phyloP scores from a whole-genome alignment of 768 basidiomycete genomes.

The Kwoniella sp. region DNA sequence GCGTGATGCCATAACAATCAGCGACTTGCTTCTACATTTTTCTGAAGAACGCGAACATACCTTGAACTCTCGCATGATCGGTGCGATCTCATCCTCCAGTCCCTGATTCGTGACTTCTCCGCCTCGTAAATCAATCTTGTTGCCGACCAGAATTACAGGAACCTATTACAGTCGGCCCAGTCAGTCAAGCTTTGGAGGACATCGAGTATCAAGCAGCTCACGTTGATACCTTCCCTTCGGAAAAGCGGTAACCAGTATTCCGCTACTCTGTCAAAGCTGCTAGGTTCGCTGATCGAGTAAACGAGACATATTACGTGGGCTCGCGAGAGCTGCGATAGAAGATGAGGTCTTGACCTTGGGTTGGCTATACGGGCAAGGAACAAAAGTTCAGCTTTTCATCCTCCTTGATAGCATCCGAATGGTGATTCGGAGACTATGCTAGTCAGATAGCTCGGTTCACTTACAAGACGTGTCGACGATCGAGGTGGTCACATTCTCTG shows the following conservation, averaged over 20 bases:
- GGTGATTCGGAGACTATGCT: constrained; percentile 1
- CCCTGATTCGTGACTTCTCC: constrained; percentile 92
- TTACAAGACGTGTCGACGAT: constrained; percentile 95
- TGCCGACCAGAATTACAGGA: constrained; percentile 94
- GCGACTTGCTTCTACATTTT: too few species aligned
- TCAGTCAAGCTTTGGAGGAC: too few species aligned
- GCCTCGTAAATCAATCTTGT: constrained; percentile 94
- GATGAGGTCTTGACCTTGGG: constrained; percentile 78
- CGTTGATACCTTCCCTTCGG: constrained; percentile 92
- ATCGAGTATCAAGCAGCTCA: constrained; percentile 53
- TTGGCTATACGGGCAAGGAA: constrained; percentile 62
- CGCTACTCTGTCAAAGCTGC: constrained; percentile 96
- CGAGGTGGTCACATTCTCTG: constrained; percentile 95
- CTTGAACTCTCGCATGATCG: constrained; percentile 99
- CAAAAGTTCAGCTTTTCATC: not conserved
- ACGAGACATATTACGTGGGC: constrained; percentile 98
- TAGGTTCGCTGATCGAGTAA: constrained; percentile 93
- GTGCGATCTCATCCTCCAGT: constrained; percentile 88
- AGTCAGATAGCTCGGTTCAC: constrained; percentile 47
- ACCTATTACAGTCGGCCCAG: constrained; percentile 61
- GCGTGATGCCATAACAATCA: too few species aligned
- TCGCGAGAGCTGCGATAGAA: constrained; percentile 92
- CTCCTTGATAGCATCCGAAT: too few species aligned
- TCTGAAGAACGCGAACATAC: too few species aligned
- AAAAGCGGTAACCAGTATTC: constrained; percentile 97